These are phyloP conservation scores for Colletotrichum filicis DNA, from an alignment of 2,329 filamentous ascomycete genomes.

Conservation along the genomic window DNA sequence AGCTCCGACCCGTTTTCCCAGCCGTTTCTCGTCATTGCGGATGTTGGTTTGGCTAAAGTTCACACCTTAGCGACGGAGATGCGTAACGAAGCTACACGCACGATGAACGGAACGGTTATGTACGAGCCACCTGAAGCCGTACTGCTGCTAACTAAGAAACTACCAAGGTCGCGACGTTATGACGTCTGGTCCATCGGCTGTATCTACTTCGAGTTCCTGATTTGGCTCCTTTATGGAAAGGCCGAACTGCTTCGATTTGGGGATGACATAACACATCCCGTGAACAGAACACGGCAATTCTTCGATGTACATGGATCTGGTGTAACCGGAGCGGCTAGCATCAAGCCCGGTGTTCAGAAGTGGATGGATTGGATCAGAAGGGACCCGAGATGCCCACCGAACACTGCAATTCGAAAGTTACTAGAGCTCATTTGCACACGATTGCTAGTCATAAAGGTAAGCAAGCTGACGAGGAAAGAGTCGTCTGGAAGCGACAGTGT, in stretches of 20 bases:
- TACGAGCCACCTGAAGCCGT: slow-evolving; percentile 21
- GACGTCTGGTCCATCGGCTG: slow-evolving; percentile 47
- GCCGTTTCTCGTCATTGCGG: slow-evolving; percentile 5
- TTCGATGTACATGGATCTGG: background rate
- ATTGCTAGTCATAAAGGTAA: background rate
- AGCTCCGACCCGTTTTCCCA: background rate
- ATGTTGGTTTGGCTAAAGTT: slow-evolving; percentile 4
- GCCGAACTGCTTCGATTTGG: background rate
- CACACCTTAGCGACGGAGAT: background rate
- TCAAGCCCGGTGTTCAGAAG: background rate
- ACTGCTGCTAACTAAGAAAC: background rate
- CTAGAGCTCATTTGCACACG: background rate
- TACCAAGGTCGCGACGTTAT: slow-evolving; percentile 39
- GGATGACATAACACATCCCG: background rate
- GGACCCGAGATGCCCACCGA: background rate
- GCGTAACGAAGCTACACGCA: background rate
- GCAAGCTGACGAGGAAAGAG: background rate
- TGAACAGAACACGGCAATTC: background rate
- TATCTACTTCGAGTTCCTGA: slow-evolving; percentile 42
- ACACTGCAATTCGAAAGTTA: background rate
- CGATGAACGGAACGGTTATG: background rate
- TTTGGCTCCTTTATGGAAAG: slow-evolving; percentile 42
- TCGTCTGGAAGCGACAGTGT: background rate
- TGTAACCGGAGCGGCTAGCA: background rate
- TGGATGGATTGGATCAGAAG: slow-evolving; percentile 6